Base-by-base conservation (phyloP, 1,284 basidiomycete genomes). In the Jaminaea rosea region DNA sequence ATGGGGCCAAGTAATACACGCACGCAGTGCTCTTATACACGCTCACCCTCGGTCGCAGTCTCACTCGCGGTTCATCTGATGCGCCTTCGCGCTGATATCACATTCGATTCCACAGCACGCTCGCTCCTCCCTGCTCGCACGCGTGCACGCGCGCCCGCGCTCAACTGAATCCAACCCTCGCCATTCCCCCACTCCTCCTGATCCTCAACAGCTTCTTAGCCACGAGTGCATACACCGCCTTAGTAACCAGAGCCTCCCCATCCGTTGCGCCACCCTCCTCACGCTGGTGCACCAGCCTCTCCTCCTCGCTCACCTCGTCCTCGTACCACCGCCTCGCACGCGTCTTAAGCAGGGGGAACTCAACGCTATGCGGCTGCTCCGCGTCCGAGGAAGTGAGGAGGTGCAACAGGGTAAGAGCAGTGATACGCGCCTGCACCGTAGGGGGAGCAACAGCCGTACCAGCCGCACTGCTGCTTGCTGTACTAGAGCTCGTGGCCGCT, bases 181-280 rank as follows among this genome's bases (percentile, higher is more conserved):
- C 39, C 19, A 21, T 42, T 5, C 39, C 39, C 11, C 7, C 39
- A n/a, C 19, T 24, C 23, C 39, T 17, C 15, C 39, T 15, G 15
- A 61, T 56, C 7, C 55, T 46, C 34, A 72, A 57, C 19, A 70
- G 50, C 48, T 66, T 59, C 49, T 70, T 69, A 6, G 69, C 67
- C 9, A 70, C 63, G 52, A 72, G 60, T 15, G 58, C 63, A 44
- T 72, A 72, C 10, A 69, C 62, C 1, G 67, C 62, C 24, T 68
- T 64, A n/a, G 62, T 60, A 3, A 66, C 66, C 36, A 72, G 51
- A 24, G 55, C 27, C 10, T 54, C 53, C 24, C 61, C 59, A 24
- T 48, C 39, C 19, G 55, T 44, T 28, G 15, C 27, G 19, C 19
- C 21, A 21, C 29, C 47, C 10, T 32, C 41, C 19, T 32, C 46